phyloP scores from a whole-genome alignment of 306 rosid species.

The Delonix regia region DNA sequence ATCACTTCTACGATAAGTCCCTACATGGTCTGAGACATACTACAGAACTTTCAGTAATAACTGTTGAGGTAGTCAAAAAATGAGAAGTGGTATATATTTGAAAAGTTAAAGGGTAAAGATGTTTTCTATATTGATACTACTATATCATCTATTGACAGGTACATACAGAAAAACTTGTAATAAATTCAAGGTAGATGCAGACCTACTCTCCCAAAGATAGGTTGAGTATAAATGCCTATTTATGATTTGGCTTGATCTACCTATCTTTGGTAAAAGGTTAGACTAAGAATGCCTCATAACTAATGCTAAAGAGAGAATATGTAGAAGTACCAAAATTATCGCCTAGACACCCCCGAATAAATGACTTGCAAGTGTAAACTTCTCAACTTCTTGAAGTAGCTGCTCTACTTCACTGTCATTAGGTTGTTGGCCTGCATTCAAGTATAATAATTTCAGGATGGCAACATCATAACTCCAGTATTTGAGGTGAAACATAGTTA shows the following conservation, averaged over 20 bases:
- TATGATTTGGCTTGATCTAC: not conserved
- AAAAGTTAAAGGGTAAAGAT: not conserved
- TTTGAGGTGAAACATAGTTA: not conserved
- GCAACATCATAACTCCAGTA: constrained; percentile 3
- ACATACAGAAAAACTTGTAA: not conserved
- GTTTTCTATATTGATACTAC: not conserved
- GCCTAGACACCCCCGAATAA: constrained; percentile 86
- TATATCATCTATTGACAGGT: not conserved
- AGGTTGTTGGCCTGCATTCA: constrained; percentile 50
- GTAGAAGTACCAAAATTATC: constrained; percentile 66
- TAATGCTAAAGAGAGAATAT: not conserved
- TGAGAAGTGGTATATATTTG: not conserved
- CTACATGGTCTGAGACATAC: not conserved
- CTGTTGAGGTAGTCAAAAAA: not conserved
- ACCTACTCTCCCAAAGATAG: not conserved
- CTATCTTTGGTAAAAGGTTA: not conserved
- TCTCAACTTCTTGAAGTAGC: constrained; percentile 66
- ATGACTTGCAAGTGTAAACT: constrained; percentile 73
- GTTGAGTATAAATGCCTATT: not conserved
- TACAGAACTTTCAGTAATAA: not conserved
- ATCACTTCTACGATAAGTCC: not conserved
- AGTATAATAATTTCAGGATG: constrained; percentile 21
- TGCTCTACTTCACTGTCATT: constrained; percentile 55
- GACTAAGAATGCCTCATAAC: not conserved
- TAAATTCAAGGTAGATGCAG: not conserved